Evolutionary conservation across 2,329 filamentous ascomycete species (phyloP).

Genomic region (Neoarthrinium moseri): DNA sequence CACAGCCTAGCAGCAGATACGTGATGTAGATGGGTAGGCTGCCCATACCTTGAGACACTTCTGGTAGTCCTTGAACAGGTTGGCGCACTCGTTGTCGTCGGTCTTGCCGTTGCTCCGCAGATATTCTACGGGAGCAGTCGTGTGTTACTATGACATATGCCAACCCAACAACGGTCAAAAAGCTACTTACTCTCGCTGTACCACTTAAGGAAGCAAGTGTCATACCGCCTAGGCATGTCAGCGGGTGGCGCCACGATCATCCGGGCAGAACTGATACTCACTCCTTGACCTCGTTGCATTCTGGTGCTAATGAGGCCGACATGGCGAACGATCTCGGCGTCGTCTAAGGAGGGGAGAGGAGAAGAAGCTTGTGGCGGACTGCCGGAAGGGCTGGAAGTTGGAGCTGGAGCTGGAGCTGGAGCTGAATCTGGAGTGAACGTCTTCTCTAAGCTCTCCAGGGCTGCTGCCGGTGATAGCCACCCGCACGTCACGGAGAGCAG

Average conservation of each 20-base stretch:
- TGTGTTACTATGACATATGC: constrained; percentile 10
- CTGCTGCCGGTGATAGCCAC: no score
- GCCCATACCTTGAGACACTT: constrained; percentile 73
- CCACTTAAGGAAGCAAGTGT: constrained; percentile 98
- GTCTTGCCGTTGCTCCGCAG: constrained; percentile 78
- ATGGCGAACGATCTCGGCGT: constrained; percentile 46
- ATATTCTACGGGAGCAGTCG: constrained; percentile 72
- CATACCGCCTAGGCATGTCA: constrained; percentile 68
- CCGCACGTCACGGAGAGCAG: no score
- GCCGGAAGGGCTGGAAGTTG: no score
- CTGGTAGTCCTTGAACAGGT: constrained; percentile 85
- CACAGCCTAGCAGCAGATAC: neutral
- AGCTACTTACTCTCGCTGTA: constrained; percentile 94
- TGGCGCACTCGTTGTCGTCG: constrained; percentile 76
- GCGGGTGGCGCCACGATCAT: neutral
- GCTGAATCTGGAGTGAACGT: neutral
- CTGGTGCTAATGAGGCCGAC: constrained; percentile 91
- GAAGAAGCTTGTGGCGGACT: no score
- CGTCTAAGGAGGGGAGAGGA: no score
- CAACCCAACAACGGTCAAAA: constrained; percentile 16
- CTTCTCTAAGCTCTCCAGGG: no score
- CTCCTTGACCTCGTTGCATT: constrained; percentile 97
- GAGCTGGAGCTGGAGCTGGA: no score
- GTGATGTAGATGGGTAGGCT: neutral
- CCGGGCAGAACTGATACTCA: constrained; percentile 43